These are phyloP conservation scores for Calcarisporium arbuscula DNA, from an alignment of 2,329 filamentous ascomycete genomes.

Conservation along the genomic window DNA sequence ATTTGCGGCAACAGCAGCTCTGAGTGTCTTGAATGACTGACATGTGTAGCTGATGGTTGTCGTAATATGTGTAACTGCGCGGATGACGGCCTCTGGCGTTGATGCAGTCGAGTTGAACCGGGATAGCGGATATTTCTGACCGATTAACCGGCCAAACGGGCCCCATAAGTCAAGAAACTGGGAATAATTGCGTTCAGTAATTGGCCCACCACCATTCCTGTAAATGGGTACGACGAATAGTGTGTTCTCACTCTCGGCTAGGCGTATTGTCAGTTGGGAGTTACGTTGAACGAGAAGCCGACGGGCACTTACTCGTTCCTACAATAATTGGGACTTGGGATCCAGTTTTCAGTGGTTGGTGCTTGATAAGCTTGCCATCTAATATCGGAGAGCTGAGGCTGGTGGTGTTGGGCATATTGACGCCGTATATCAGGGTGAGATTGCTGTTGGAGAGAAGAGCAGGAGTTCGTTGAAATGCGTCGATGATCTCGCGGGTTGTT, in stretches of 20 bases:
- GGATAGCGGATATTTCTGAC: conserved; percentile 11
- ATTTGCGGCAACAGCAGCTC: conserved; percentile 5
- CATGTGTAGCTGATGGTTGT: conserved; percentile 11
- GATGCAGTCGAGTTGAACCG: conserved; percentile 9
- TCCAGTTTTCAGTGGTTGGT: conserved; percentile 9
- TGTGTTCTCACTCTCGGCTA: conserved; percentile 9
- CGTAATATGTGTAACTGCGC: conserved; percentile 9
- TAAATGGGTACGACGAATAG: conserved; percentile 9
- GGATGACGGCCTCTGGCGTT: conserved; percentile 6
- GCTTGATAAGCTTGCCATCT: conserved; percentile 8
- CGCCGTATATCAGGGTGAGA: conserved; percentile 2
- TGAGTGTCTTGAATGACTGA: conserved; percentile 8
- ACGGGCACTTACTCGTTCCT: conserved; percentile 5
- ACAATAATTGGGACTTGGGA: conserved; percentile 10
- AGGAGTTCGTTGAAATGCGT: conserved; percentile 3
- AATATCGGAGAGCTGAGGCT: conserved; percentile 5
- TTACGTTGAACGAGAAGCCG: neutral
- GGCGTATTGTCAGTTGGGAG: neutral
- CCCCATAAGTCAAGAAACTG: conserved; percentile 10
- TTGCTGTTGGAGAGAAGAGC: conserved; percentile 5
- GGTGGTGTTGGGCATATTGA: conserved; percentile 11
- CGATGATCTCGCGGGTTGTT: conserved; percentile 5
- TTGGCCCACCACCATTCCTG: neutral
- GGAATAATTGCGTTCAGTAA: conserved; percentile 12
- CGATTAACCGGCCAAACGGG: conserved; percentile 2